Conservation (phyloP, 2,329 filamentous ascomycete genomes). For the Apiospora pterosperma region DNA sequence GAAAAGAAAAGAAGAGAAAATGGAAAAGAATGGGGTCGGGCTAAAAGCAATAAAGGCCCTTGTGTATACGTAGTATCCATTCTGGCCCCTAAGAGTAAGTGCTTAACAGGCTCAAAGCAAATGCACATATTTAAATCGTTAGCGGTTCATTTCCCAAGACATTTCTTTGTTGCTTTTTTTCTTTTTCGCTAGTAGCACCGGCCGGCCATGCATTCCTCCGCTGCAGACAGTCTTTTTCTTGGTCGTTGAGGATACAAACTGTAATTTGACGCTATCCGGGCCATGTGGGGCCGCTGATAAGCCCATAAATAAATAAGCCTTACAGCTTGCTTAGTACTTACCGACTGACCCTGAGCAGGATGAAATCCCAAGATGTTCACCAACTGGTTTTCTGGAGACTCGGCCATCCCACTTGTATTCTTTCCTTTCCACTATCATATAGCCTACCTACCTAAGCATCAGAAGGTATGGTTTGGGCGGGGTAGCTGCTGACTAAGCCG, state of each 20-base stretch:
- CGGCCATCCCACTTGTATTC: too few species aligned
- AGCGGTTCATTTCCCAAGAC: not conserved
- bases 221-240: not conserved
- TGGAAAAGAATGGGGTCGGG: not conserved
- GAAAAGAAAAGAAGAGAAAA: constrained; percentile 4
- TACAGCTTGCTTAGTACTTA: not conserved
- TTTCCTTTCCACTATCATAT: too few species aligned
- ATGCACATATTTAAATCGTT: not conserved
- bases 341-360: too few species aligned
- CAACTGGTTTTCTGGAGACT: too few species aligned
- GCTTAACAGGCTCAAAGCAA: not conserved
- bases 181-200: not conserved
- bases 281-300: not conserved
- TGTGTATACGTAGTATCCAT: not conserved
- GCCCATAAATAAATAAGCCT: constrained; percentile 1
- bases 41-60: constrained; percentile 1
- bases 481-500: not conserved
- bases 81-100: too few species aligned
- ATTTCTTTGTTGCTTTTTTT: not conserved
- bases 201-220: not conserved
- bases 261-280: not conserved
- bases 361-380: too few species aligned
- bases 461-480: not conserved
- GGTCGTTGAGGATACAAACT: not conserved
- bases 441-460: too few species aligned